Evolutionary conservation across 805 yeast species (phyloP), one percentile per base, ranked within the genome.

Genomic region (Yamadazyma philogaea): DNA sequence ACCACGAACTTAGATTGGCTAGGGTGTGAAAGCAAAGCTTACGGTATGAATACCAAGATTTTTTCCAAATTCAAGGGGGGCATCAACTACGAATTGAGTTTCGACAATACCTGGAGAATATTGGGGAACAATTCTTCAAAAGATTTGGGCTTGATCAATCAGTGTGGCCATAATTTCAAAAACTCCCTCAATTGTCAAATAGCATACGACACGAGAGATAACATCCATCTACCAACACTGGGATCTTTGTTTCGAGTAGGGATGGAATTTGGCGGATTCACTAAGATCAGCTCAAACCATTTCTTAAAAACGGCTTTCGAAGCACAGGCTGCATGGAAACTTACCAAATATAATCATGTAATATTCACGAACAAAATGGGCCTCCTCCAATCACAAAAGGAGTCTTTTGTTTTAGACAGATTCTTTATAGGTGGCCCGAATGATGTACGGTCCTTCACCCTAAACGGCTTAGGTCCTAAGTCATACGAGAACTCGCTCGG

Each of bases 381-480:
- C 1, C 34, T 63, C 0, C 53, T 70, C 30, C 55, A 53, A 40
- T 34, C 45, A 17, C 36, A 32, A 5, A 47, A 47, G 2, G 48
- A 68, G 11, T 55, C 62, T n/a, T 69, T 63, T 49, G 60, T 78
- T 6, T 63, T 78, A 61, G 83, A 78, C 54, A 60, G 79, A 35
- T 78, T 77, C 44, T 75, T 70, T 51, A 60, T 72, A 3, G 83
- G 83, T n/a, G 83, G 83, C 1, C 77, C 83, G 10, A 78, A 77
- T 49, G 82, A 78, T 47, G 69, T 78, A 7, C 63, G 82, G 34
- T 74, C 81, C 1, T 78, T 77, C 50, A 55, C 61, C 8, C 52
- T 76, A 45, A 71, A 77, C 33, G 81, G 82, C 1, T 49, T 78
- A 33, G 82, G 83, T 0, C 82, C 82, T 2, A 78, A 76, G 49